phyloP scores from a whole-genome alignment of 2,329 filamentous ascomycete species.

The Colletotrichum endophyticum region DNA sequence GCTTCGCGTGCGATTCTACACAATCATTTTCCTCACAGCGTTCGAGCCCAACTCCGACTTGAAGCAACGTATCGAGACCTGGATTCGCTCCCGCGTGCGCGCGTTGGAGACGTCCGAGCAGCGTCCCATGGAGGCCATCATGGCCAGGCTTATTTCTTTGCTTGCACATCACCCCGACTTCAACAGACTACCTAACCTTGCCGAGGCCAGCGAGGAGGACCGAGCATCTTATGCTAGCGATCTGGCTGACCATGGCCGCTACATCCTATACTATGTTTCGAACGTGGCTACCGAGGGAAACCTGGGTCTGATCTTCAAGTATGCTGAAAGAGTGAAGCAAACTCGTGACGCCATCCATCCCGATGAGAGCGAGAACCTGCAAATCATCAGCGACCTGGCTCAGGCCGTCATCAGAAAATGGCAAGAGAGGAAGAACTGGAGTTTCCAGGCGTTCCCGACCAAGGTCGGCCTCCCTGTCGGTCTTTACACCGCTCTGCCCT shows the following conservation, averaged over 20 bases:
- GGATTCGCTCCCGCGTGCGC: conserved; percentile 82
- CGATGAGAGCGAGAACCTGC: conserved; percentile 74
- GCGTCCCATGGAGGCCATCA: conserved; percentile 77
- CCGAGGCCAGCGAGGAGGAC: conserved; percentile 32
- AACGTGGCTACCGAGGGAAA: conserved; percentile 87
- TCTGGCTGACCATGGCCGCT: conserved; percentile 82
- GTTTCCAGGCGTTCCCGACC: conserved; percentile 80
- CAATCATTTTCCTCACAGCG: conserved; percentile 86
- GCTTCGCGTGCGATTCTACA: conserved; percentile 80
- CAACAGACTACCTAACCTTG: conserved; percentile 39
- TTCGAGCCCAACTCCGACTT: conserved; percentile 83
- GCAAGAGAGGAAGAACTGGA: conserved; percentile 86
- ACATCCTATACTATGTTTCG: conserved; percentile 87
- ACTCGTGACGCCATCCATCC: conserved; percentile 79
- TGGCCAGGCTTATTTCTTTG: conserved; percentile 83
- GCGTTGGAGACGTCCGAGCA: conserved; percentile 65
- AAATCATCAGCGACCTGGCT: conserved; percentile 86
- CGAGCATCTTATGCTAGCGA: conserved; percentile 54
- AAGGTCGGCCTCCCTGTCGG: conserved; percentile 83
- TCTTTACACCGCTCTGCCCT: conserved; percentile 77
- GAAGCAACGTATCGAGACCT: conserved; percentile 79
- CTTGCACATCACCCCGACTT: conserved; percentile 96
- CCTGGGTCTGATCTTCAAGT: conserved; percentile 85
- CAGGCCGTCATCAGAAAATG: conserved; percentile 83
- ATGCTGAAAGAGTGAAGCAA: conserved; percentile 92